Evolutionary conservation across 768 basidiomycete species (phyloP), one percentile per base, ranked within the genome.

Genomic region (Tephrocybe sp.): DNA sequence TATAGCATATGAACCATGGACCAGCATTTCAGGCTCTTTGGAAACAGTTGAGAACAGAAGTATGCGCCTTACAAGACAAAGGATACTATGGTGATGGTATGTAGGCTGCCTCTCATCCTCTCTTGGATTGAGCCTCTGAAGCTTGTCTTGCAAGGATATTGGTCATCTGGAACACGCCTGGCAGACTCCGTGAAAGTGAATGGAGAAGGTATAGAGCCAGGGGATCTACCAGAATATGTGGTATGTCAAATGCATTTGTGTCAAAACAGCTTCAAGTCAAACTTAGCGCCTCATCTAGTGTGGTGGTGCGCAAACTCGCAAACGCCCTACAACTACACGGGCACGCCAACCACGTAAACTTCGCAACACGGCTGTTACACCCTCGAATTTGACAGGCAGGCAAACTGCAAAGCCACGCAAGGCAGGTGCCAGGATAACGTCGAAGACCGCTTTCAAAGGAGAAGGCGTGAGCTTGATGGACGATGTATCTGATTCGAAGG

Each of bases 51-150:
- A 71, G 78, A 24, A 68, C 67, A 24, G 88, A 93, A 62, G 86
- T 92, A 3, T 72, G 80, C 26, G 75, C 75, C 21, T 73, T 93
- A n/a, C 90, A 91, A 62, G 71, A 71, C 45, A 80, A 73, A 65
- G 90, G 86, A 23, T 93, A 93, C 62, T 91, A 85, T 46, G 91
- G 91, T 1, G 91, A 93, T 65, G 91, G 90, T 86, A 53, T 32
- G 63, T 45, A 26, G 15, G 7, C 28, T 12, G 34, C 34, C 4
- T 36, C 34, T 4, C 4, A 7, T 20, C 11, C 33, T 5, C 15
- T 15, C 5, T 26, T 26, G 3, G 15, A 33, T 20, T 20, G 5
- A 4, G 14, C 20, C 20, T 7, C 38, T 39, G 8, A 39, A 18
- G 20, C 6, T 12, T 18, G 15, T 8, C 3, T 45, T 45, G 18